These are phyloP conservation scores for Candida xiaguanensis DNA, from an alignment of 805 yeast species.

Conservation along the genomic window DNA sequence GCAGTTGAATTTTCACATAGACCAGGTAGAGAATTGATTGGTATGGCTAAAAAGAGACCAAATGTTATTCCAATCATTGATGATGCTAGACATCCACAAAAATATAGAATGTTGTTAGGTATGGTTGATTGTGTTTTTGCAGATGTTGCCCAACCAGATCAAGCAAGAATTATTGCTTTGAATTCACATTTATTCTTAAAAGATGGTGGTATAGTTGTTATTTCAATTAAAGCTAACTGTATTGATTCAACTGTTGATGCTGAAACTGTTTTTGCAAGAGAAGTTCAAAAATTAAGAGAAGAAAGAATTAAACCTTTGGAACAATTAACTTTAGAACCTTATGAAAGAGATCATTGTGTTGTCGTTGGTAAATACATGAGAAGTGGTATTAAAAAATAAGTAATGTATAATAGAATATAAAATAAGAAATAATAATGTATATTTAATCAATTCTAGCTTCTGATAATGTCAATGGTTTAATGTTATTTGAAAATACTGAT, in stretches of 20 bases:
- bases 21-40: constrained; percentile 98
- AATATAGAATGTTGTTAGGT: constrained; percentile 97
- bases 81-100: constrained; percentile 99
- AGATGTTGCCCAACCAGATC: constrained; percentile 99
- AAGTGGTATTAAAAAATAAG: constrained; percentile 61
- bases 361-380: constrained; percentile 96
- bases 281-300: constrained; percentile 97
- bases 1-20: constrained; percentile 99
- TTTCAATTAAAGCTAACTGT: constrained; percentile 99
- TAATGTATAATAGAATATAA: not conserved
- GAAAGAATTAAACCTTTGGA: constrained; percentile 98
- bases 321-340: constrained; percentile 98
- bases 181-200: constrained; percentile 97
- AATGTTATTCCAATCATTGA: constrained; percentile 98
- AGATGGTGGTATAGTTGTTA: constrained; percentile 98
- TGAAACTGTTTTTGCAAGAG: constrained; percentile 98
- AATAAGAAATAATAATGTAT: not conserved
- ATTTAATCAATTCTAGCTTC: constrained; percentile 44
- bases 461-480: constrained; percentile 47
- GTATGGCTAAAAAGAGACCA: constrained; percentile 99
- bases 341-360: constrained; percentile 99
- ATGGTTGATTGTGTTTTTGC: constrained; percentile 99
- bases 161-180: constrained; percentile 98
- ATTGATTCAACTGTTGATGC: constrained; percentile 99
- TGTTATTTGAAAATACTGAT: constrained; percentile 52